Conservation (phyloP, 1,139 yeast genomes). For the Geotrichum candidum region DNA sequence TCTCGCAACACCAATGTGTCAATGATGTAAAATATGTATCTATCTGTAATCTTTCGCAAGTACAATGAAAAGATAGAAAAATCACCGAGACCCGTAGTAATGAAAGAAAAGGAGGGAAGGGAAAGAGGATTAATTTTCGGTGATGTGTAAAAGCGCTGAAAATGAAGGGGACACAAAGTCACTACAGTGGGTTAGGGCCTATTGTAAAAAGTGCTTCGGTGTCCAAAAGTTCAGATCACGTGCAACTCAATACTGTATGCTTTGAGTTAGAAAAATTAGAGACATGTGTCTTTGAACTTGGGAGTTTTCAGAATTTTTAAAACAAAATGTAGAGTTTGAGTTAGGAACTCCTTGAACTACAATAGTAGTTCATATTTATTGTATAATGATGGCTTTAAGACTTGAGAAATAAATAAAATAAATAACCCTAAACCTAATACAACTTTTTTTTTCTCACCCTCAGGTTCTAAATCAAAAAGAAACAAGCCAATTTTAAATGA, state of each 20-base stretch:
- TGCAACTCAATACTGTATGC: neutral
- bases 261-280: too few species aligned
- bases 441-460: neutral
- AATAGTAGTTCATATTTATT: too few species aligned
- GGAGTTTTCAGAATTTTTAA: too few species aligned
- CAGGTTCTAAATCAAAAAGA: neutral
- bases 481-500: neutral
- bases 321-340: neutral
- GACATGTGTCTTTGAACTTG: too few species aligned
- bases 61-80: neutral
- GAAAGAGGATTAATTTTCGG: neutral
- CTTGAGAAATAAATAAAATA: neutral
- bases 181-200: neutral
- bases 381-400: neutral
- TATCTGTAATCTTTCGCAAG: neutral
- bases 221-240: neutral
- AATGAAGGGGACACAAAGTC: neutral
- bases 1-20: neutral
- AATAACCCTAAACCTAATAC: neutral
- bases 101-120: neutral
- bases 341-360: too few species aligned
- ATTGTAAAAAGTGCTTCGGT: constrained; percentile 3
- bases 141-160: constrained; percentile 5
- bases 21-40: too few species aligned
- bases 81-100: neutral